These are phyloP conservation scores for Calocera cornea DNA, from an alignment of 768 basidiomycete genomes.

Conservation along the genomic window DNA sequence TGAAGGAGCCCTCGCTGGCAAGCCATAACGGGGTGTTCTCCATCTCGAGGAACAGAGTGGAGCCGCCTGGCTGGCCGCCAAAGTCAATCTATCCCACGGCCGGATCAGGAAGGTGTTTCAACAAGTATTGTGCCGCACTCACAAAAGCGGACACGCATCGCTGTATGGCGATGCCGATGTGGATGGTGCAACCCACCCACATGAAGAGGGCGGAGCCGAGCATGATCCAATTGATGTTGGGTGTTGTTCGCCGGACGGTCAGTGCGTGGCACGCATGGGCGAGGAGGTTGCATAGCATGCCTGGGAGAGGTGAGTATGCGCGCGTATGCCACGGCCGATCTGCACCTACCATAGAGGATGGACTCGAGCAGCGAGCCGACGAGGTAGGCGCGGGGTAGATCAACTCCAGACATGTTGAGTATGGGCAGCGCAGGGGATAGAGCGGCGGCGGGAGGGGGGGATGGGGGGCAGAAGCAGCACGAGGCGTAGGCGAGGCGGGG, in stretches of 20 bases:
- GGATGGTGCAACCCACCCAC: not conserved
- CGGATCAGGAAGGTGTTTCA: not conserved
- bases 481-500: not conserved
- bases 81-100: not conserved
- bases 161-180: not conserved
- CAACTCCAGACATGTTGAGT: not conserved
- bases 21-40: conserved; percentile 4
- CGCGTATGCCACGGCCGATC: not conserved
- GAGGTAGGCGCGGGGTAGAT: not conserved
- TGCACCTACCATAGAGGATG: conserved; percentile 1
- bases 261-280: not conserved
- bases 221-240: not conserved
- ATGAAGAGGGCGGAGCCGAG: conserved; percentile 1
- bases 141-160: not conserved
- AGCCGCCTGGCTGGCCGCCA: not conserved
- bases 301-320: not conserved
- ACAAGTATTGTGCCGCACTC: not conserved
- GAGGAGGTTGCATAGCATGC: conserved; percentile 2
- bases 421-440: not conserved
- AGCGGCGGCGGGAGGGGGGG: not conserved
- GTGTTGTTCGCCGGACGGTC: not conserved
- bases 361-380: not conserved
- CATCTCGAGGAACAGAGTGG: not conserved
- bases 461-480: not conserved
- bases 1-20: conserved; percentile 2